Percentiles rank a stretch among this genome's conserved stretches.
Evolutionary conservation across 2,329 filamentous ascomycete genomes (phyloP).

Genomic region (Pseudocercospora eumusae): DNA sequence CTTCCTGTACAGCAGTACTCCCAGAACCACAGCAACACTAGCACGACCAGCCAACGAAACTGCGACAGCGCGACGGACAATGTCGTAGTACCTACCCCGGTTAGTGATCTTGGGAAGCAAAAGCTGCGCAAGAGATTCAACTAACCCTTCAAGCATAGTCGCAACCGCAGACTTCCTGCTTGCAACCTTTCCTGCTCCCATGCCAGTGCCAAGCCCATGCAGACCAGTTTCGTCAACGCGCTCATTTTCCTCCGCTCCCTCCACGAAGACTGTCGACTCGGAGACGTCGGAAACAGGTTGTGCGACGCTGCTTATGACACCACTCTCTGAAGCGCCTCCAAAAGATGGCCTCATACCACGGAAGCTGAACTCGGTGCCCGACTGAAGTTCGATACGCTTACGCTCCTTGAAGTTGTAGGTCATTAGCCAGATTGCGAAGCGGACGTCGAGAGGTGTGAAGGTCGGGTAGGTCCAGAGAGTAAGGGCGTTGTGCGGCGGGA

Average conservation of each 20-base stretch:
- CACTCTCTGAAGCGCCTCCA: conserved; percentile 33
- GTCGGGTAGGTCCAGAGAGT: conserved; percentile 68
- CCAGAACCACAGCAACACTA: conserved; percentile 22
- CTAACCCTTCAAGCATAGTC: conserved; percentile 52
- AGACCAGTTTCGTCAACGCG: conserved; percentile 49
- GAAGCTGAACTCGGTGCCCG: conserved; percentile 31
- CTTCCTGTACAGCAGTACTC: conserved; percentile 24
- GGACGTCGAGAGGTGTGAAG: conserved; percentile 64
- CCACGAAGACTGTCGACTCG: conserved; percentile 23
- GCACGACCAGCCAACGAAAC: conserved; percentile 45
- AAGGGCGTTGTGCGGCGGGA: conserved; percentile 64
- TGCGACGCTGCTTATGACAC: conserved; percentile 12
- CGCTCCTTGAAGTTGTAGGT: conserved; percentile 59
- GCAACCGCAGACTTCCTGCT: conserved; percentile 49
- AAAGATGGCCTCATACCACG: conserved; percentile 31
- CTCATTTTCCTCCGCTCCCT: conserved; percentile 2
- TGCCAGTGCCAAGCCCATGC: conserved; percentile 49
- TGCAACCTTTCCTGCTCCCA: conserved; percentile 36
- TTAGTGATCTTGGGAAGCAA: conserved; percentile 37
- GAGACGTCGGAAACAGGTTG: conserved; percentile 3
- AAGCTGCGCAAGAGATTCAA: conserved; percentile 28
- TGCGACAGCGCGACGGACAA: conserved; percentile 51
- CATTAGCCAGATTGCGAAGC: conserved; percentile 60
- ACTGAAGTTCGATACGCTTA: conserved; percentile 46
- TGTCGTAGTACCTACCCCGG: conserved; percentile 50